These are phyloP conservation scores for Clavispora asparagi DNA, from an alignment of 805 yeast species.

Conservation along the genomic window DNA sequence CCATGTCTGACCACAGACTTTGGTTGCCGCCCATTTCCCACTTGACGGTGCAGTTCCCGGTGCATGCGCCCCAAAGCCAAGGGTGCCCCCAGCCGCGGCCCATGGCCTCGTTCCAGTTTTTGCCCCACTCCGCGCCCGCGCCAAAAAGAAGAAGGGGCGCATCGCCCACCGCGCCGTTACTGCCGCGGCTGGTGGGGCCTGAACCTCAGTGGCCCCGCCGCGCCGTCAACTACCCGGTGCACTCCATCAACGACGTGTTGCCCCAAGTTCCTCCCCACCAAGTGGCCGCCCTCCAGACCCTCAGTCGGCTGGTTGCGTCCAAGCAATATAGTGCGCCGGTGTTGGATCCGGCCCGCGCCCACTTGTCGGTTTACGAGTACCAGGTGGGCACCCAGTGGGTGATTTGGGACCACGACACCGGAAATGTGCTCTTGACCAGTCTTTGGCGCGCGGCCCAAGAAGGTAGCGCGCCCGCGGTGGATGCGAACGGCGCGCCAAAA, in stretches of 20 bases:
- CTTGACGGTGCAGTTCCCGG: neutral
- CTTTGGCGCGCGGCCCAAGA: constrained; percentile 62
- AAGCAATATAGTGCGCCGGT: constrained; percentile 64
- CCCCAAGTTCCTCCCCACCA: neutral
- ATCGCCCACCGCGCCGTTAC: neutral
- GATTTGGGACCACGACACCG: constrained; percentile 82
- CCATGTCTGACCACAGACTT: neutral
- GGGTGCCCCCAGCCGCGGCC: neutral
- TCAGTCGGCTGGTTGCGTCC: constrained; percentile 1
- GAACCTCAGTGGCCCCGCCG: neutral
- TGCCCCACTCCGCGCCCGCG: neutral
- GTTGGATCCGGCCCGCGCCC: constrained; percentile 61
- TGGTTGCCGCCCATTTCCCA: constrained; percentile 1
- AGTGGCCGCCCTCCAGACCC: neutral
- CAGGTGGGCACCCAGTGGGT: constrained; percentile 65
- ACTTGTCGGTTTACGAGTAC: constrained; percentile 68
- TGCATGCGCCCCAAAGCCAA: neutral
- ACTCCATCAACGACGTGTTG: neutral
- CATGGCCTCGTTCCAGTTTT: neutral
- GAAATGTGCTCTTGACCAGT: constrained; percentile 83
- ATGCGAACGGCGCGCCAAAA: neutral
- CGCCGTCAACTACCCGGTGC: neutral
- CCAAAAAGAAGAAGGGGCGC: neutral
- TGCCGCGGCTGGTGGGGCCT: neutral
- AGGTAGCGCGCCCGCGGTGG: neutral